phyloP scores from a whole-genome alignment of 306 rosid species.

The Prinsepia uniflora region DNA sequence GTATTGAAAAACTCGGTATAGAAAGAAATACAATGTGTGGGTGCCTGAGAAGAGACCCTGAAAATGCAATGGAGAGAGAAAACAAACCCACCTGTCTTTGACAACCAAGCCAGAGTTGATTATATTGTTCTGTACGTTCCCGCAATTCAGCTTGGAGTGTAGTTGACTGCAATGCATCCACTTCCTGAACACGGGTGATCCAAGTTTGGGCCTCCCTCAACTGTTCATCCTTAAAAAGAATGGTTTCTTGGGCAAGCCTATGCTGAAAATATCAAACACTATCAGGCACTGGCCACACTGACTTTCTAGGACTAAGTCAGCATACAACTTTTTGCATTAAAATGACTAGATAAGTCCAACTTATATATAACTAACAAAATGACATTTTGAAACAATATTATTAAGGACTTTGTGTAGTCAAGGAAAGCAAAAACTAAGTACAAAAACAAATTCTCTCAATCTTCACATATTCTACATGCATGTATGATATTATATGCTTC shows the following conservation, averaged over 20 bases:
- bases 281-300: slow-evolving; percentile 5
- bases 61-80: slow-evolving; percentile 5
- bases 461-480: neutral
- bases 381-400: slow-evolving; percentile 5
- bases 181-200: slow-evolving; percentile 87
- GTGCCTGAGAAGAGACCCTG: neutral
- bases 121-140: slow-evolving; percentile 88
- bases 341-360: slow-evolving; percentile 1
- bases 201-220: slow-evolving; percentile 94
- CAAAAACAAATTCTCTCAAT: neutral
- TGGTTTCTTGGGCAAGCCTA: slow-evolving; percentile 82
- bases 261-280: slow-evolving; percentile 58
- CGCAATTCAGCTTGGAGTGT: slow-evolving; percentile 87
- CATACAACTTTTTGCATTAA: neutral
- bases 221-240: slow-evolving; percentile 83
- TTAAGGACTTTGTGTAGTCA: neutral
- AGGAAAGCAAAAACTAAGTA: neutral
- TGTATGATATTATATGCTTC: neutral
- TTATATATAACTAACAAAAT: neutral
- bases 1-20: neutral
- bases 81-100: slow-evolving; percentile 80
- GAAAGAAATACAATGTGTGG: neutral
- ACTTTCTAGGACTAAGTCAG: slow-evolving; percentile 2
- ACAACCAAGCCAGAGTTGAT: slow-evolving; percentile 89
- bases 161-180: slow-evolving; percentile 86